Base-by-base conservation (phyloP, 306 rosid genomes). In the Carpinus viminea region DNA sequence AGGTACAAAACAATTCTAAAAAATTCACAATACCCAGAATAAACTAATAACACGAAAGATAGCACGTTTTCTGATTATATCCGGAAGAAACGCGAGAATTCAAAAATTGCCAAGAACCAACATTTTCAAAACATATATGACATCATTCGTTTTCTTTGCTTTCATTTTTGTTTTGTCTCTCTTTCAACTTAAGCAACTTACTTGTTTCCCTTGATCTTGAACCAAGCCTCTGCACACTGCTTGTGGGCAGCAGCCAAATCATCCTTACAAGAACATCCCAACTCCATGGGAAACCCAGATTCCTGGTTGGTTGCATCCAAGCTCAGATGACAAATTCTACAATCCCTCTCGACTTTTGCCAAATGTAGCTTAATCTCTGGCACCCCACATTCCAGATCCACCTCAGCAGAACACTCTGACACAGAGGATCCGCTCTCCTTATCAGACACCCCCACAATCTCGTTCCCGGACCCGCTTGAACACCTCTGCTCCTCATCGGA, bases 241-340 rank as follows among this genome's bases (percentile, higher is more conserved):
- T 90, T 93, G 64, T 93, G 98, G 13, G 98, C 94, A 86, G 94
- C 97, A 85, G 96, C 98, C 85, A 93, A 89, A 85, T 93, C 98
- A 20, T 89, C 93, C 81, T 93, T 93, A 24, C 98, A 93, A 76
- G 93, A 93, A 78, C 98, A 93, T 16, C 98, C 97, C 46, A 93
- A 75, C 84, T 93, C 97, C 55, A 93, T 89, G 62, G 96, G 92
- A 80, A 79, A 84, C 61, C 94, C 97, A 83, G 96, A 93, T 84
- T 92, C 98, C 51, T 84, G 91, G 76, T 92, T 88, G 38, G 89
- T 74, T 81, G 93, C 83, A 84, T 91, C 97, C 89, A 90, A 51
- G 65, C 96, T 90, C 78, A 93, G 80, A 76, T 88, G 91, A 48
- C 91, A 88, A 83, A 93, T 93, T 88, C 97, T 90, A 61, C 97